Conservation (phyloP, 345 rosid genomes). For the Linum tenue region DNA sequence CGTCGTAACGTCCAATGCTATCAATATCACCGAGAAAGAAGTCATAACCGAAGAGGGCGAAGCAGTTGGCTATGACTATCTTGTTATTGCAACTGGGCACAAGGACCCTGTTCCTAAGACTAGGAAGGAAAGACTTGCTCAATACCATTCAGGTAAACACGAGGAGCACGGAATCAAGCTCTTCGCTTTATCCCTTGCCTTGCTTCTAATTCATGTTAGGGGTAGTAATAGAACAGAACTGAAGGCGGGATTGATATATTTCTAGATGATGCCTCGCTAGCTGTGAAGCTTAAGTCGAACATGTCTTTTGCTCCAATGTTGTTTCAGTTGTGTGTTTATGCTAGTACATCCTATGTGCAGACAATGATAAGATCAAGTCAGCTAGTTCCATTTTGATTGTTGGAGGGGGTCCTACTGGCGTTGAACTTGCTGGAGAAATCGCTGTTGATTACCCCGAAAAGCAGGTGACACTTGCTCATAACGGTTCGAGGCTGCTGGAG, state of each 20-base stretch:
- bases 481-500: constrained; percentile 71
- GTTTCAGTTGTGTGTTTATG: background rate
- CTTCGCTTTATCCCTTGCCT: background rate
- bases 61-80: constrained; percentile 50
- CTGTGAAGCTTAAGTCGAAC: background rate
- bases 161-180: background rate
- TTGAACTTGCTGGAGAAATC: constrained; percentile 87
- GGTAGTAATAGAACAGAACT: too few relatives aligned
- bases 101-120: constrained; percentile 40
- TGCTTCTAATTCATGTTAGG: too few relatives aligned
- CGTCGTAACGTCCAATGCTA: constrained; percentile 49
- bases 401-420: constrained; percentile 95
- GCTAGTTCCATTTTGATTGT: constrained; percentile 63
- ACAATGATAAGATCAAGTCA: constrained; percentile 60
- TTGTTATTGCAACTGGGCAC: constrained; percentile 81
- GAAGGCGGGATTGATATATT: background rate
- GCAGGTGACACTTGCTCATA: constrained; percentile 68
- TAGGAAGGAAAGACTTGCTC: constrained; percentile 45
- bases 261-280: background rate
- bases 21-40: constrained; percentile 43
- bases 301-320: background rate
- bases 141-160: constrained; percentile 43
- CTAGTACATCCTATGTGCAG: constrained; percentile 26
- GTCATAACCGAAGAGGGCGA: constrained; percentile 47
- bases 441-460: constrained; percentile 72